These are phyloP conservation scores for Acacia pycnantha DNA, from an alignment of 331 rosid genomes.

Conservation along the genomic window DNA sequence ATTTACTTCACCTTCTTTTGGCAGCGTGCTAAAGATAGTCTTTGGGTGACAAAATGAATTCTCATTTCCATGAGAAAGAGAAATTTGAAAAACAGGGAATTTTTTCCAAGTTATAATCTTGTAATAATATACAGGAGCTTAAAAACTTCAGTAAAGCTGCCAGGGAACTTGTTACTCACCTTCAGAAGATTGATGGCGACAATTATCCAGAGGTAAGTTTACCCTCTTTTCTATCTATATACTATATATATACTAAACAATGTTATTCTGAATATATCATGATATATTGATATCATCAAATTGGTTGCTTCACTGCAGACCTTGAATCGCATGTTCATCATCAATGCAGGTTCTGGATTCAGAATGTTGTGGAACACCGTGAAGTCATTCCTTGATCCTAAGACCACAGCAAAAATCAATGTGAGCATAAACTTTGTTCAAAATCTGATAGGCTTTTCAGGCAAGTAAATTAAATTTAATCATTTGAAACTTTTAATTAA, in stretches of 20 bases:
- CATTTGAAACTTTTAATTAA: slow-evolving; percentile 23
- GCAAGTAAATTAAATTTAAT: slow-evolving; percentile 22
- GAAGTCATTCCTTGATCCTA: slow-evolving; percentile 89
- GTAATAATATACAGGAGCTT: slow-evolving; percentile 58
- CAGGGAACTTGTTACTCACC: slow-evolving; percentile 65
- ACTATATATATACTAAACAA: neutral
- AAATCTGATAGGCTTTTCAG: slow-evolving; percentile 23
- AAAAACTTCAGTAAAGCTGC: slow-evolving; percentile 79
- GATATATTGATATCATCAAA: slow-evolving; percentile 35
- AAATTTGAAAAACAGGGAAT: neutral
- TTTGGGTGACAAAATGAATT: slow-evolving; percentile 14
- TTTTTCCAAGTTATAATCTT: neutral
- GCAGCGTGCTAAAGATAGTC: slow-evolving; percentile 2
- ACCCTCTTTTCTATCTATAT: neutral
- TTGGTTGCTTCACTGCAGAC: slow-evolving; percentile 63
- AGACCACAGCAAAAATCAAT: slow-evolving; percentile 88
- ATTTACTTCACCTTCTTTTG: slow-evolving; percentile 17
- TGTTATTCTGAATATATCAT: slow-evolving; percentile 23
- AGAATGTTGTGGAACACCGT: slow-evolving; percentile 93
- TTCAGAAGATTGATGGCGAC: slow-evolving; percentile 90
- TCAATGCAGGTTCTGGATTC: slow-evolving; percentile 95
- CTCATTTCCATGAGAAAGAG: slow-evolving; percentile 1
- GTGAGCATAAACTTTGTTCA: slow-evolving; percentile 43
- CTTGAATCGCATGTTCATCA: slow-evolving; percentile 94
- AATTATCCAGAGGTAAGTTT: slow-evolving; percentile 80